A percentile compares a stretch with the other conserved stretches of the same genome.
Evolutionary conservation across 495 filamentous ascomycete species (phyloP).

Genomic region (Trichoderma parareesei): DNA sequence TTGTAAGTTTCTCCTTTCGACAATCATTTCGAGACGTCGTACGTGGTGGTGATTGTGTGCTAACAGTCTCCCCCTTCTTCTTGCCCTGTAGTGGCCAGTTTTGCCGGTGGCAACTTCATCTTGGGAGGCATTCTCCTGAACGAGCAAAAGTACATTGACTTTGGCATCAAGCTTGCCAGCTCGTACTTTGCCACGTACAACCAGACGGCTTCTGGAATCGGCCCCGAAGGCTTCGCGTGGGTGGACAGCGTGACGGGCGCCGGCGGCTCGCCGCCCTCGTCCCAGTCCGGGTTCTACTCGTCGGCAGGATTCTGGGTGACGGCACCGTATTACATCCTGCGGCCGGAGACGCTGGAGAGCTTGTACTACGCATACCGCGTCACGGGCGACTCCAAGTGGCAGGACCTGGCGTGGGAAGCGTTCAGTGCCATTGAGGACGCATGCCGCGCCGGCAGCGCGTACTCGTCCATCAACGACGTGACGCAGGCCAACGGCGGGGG

Average conservation of each 20-base stretch:
- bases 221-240: constrained; percentile 74
- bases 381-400: constrained; percentile 64
- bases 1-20: constrained; percentile 21
- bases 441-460: constrained; percentile 58
- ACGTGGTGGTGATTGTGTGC: not conserved
- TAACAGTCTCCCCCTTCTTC: not conserved
- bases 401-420: constrained; percentile 79
- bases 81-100: constrained; percentile 55
- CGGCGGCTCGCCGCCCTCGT: constrained; percentile 35
- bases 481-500: constrained; percentile 52
- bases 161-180: constrained; percentile 65
- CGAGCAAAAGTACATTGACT: constrained; percentile 56
- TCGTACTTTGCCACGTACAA: constrained; percentile 71
- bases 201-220: constrained; percentile 61
- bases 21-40: not conserved
- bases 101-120: constrained; percentile 80
- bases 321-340: constrained; percentile 54
- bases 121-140: constrained; percentile 68
- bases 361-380: constrained; percentile 82
- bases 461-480: constrained; percentile 58
- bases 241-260: constrained; percentile 36
- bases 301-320: constrained; percentile 66
- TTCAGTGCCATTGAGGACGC: constrained; percentile 63
- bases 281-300: constrained; percentile 51
- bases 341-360: constrained; percentile 81